Evolutionary conservation across 2,329 filamentous ascomycete genomes (phyloP), one percentile per base, ranked within the genome.

Genomic region (Arthrocladium fulminans): DNA sequence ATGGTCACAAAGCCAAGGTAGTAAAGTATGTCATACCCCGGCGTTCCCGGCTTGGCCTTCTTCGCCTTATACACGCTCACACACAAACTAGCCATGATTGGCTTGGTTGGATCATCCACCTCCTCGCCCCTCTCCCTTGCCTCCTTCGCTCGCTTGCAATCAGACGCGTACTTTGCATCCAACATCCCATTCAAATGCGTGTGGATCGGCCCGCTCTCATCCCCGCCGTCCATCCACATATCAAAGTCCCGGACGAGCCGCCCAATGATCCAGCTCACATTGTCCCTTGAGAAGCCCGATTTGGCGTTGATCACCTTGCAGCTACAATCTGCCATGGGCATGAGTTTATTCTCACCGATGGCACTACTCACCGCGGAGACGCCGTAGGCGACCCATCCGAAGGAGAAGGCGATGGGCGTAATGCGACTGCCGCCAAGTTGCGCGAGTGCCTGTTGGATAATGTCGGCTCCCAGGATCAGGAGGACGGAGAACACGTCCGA

Each of bases 221-320:
- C 24, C 9, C 24, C 13, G 15, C 47, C 22, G 27, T 50, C 22
- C 30, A 50, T 54, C 52, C 53, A 55, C 6, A 17, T 43, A 8
- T 70, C 65, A 27, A 63, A 66, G 53, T 73, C 70, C 22, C 70
- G 59, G 5, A 72, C 51, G 0, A 73, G 59, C 0, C 71, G 60
- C 0, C 68, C 70, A 8, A 74, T 54, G 3, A 73, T 57, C 70
- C 70, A 74, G 17, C 57, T 63, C 10, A 59, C 58, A 46, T 73
- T 73, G 2, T 63, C 58, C 1, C 67, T 60, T 3, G 57, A 55
- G 49, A 67, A 66, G 1, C 69, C 65, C 13, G 54, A 43, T 17
- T 50, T 45, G 24, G 45, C 56, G 49, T 70, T 69, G 30, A 54
- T 51, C 17, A 56, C 50, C 42, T 71, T 64, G 15, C 72, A 61